Evolutionary conservation across 2,329 filamentous ascomycete genomes (phyloP), one percentile per base, ranked within the genome.

Genomic region (Sarocladiaceae sp.): DNA sequence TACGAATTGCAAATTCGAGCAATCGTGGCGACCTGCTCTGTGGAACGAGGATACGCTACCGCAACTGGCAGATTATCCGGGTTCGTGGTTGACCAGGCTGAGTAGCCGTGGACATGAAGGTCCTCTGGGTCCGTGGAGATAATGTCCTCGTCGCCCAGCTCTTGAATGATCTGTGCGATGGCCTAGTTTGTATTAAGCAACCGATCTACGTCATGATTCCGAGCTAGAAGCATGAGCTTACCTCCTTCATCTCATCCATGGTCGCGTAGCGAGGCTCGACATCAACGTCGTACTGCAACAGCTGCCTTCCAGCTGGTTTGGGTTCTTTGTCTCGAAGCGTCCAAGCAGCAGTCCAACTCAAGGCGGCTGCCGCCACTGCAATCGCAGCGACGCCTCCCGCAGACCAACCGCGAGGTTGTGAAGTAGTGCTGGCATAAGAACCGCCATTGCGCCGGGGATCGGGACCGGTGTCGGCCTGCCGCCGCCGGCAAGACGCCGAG

Each of bases 1-100:
- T 91, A 86, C 65, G 86, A 86, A 70, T 87, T 77, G 70, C 91
- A 96, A 52, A 92, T 76, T 57, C 84, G 75, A 2, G 79, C 80
- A 54, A 86, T 81, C 33, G 67, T 62, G 2, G 82, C 76, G 20
- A 86, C 83, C 55, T 86, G 75, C 53, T 77, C 73, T 1, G 83
- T 86, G 10, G 71, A 77, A 42, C 78, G 77, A 2, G 83, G 83
- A 59, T 86, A 86, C 1, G 79, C 81, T 29, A 86, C 83, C 1
- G 83, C 83, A 7, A 86, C 80, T 0, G 83, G 83, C 13, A 85
- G 71, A 2, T 70, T 71, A 23, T 84, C 78, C 1, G 80, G 76
- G 60, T 86, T 86, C 17, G 73, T 74, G 0, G 80, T 78, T 2
- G 82, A 85, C 83, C 83, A 86, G 60, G 83, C 80, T 2, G 83